Evolutionary conservation across 2,329 filamentous ascomycete species (phyloP).

Genomic region (Cadophora gregata): DNA sequence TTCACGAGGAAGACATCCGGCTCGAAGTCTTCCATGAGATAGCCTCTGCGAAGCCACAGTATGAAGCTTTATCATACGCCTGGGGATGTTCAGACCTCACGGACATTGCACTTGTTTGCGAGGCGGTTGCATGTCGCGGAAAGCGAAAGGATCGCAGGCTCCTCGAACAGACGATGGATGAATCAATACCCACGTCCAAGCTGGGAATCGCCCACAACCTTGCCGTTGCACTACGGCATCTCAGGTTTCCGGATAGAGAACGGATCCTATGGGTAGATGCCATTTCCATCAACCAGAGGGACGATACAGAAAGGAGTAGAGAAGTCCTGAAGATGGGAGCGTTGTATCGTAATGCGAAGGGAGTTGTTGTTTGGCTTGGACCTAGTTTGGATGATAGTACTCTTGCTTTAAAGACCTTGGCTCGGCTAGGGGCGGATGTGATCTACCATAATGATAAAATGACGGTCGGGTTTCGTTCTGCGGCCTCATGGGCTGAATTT

Average conservation of each 20-base stretch:
- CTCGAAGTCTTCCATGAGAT: conserved; percentile 20
- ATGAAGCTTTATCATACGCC: conserved; percentile 29
- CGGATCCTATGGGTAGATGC: conserved; percentile 40
- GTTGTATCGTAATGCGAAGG: conserved; percentile 34
- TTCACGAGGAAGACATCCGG: conserved; percentile 2
- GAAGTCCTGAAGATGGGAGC: conserved; percentile 38
- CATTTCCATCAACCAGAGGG: conserved; percentile 39
- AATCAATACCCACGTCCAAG: not conserved
- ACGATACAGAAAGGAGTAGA: conserved; percentile 28
- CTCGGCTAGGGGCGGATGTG: conserved; percentile 1
- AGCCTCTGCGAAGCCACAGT: conserved; percentile 11
- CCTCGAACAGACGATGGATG: not conserved
- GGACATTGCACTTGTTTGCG: not conserved
- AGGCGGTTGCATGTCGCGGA: not conserved
- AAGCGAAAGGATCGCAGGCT: not conserved
- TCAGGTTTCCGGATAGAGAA: conserved; percentile 48
- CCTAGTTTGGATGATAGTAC: conserved; percentile 24
- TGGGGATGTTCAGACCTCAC: conserved; percentile 20
- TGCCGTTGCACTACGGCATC: conserved; percentile 37
- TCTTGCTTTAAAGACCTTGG: conserved; percentile 24
- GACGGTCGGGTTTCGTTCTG: not conserved
- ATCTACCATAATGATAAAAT: not conserved
- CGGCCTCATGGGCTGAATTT: conserved; percentile 6
- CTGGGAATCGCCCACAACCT: conserved; percentile 25
- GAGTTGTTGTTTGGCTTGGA: conserved; percentile 39